phyloP scores from a whole-genome alignment of 805 yeast genomes.

The Priceomyces fermenticarens region DNA sequence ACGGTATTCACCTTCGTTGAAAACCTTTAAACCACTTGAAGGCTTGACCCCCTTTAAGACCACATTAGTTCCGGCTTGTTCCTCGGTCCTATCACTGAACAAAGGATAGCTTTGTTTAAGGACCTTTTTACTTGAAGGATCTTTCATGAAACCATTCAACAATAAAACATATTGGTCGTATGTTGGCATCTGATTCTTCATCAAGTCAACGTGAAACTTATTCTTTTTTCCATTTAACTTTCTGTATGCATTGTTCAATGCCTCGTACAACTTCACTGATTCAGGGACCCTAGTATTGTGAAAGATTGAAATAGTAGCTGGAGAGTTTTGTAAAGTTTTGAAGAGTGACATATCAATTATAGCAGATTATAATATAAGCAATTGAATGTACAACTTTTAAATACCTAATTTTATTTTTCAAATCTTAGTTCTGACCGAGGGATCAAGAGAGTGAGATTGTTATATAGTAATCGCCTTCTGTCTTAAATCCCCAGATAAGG shows the following conservation, averaged over 20 bases:
- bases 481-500: too few species aligned
- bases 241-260: conserved; percentile 27
- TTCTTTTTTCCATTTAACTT: conserved; percentile 27
- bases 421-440: too few species aligned
- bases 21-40: conserved; percentile 26
- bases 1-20: conserved; percentile 36
- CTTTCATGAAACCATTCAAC: conserved; percentile 23
- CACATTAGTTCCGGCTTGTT: conserved; percentile 6
- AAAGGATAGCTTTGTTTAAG: conserved; percentile 37
- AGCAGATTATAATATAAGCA: too few species aligned
- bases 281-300: conserved; percentile 35
- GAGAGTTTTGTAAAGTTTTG: conserved; percentile 39
- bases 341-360: conserved; percentile 33
- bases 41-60: conserved; percentile 19
- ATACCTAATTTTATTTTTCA: too few species aligned
- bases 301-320: conserved; percentile 40
- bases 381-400: too few species aligned
- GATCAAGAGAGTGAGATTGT: too few species aligned
- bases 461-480: too few species aligned
- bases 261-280: conserved; percentile 26
- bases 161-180: conserved; percentile 36
- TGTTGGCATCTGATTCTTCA: conserved; percentile 40
- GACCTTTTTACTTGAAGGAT: conserved; percentile 19
- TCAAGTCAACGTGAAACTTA: conserved; percentile 33
- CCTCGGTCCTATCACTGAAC: conserved; percentile 22